phyloP scores from a whole-genome alignment of 495 filamentous ascomycete genomes.

The Saxispiralis lemnorum region DNA sequence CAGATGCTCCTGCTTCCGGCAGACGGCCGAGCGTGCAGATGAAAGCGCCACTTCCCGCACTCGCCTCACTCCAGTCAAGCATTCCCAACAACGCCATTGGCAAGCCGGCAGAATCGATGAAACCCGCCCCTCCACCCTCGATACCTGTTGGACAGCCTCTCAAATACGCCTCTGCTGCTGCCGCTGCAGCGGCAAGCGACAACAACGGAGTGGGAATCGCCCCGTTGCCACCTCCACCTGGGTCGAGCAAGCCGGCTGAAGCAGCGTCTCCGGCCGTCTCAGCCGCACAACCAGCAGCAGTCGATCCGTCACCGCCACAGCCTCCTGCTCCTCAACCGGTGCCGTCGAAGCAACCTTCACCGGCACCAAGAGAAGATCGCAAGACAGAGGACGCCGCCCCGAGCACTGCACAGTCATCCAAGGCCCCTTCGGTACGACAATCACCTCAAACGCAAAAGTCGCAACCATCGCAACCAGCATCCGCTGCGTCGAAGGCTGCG shows the following conservation, averaged over 20 bases:
- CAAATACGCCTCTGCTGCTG: constrained; percentile 92
- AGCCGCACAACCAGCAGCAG: constrained; percentile 26
- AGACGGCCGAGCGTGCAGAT: constrained; percentile 57
- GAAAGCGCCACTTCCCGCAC: constrained; percentile 78
- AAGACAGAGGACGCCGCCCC: constrained; percentile 28
- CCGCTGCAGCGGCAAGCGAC: constrained; percentile 83
- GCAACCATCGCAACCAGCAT: constrained; percentile 12
- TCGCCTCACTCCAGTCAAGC: constrained; percentile 67
- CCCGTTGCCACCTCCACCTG: constrained; percentile 78
- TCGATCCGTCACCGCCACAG: constrained; percentile 23
- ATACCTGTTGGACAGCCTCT: constrained; percentile 73
- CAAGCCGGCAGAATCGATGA: constrained; percentile 44
- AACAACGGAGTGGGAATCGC: constrained; percentile 78
- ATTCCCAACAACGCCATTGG: constrained; percentile 42
- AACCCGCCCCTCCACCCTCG: constrained; percentile 74
- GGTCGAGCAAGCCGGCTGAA: constrained; percentile 26
- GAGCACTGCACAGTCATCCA: constrained; percentile 17
- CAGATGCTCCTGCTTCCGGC: constrained; percentile 25
- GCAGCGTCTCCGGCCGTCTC: constrained; percentile 20
- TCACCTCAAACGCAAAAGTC: constrained; percentile 13
- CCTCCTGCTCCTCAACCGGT: constrained; percentile 33
- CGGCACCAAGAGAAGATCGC: constrained; percentile 29
- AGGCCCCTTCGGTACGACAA: constrained; percentile 1
- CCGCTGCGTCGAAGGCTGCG: constrained; percentile 6
- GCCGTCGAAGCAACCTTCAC: constrained; percentile 21